phyloP scores from a whole-genome alignment of 2,329 filamentous ascomycete species.

The Hirsutella rhossiliensis region DNA sequence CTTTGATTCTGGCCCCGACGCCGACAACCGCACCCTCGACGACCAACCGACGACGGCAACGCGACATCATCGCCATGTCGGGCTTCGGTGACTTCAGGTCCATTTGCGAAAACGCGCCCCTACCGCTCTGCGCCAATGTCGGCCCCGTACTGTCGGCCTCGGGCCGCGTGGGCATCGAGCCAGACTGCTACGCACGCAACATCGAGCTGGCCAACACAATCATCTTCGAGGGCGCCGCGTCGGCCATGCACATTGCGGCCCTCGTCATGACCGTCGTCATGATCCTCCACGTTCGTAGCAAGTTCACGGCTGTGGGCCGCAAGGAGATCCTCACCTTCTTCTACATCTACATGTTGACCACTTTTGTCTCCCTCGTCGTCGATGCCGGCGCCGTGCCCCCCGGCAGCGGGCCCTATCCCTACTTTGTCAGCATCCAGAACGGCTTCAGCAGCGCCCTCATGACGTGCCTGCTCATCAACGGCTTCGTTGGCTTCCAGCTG shows the following conservation, averaged over 20 bases:
- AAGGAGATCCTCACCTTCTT: conserved; percentile 80
- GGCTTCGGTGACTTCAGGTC: conserved; percentile 83
- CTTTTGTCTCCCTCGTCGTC: conserved; percentile 76
- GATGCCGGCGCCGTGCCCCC: conserved; percentile 89
- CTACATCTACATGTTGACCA: conserved; percentile 89
- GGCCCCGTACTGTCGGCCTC: conserved; percentile 61
- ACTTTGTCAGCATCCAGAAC: conserved; percentile 81
- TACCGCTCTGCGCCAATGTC: conserved; percentile 80
- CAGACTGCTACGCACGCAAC: conserved; percentile 85
- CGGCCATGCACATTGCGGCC: conserved; percentile 84
- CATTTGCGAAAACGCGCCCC: conserved; percentile 73
- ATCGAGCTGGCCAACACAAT: conserved; percentile 97
- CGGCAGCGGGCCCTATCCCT: conserved; percentile 68
- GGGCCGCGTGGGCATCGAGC: conserved; percentile 65
- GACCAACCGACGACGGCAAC: background rate
- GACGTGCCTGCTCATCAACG: conserved; percentile 87
- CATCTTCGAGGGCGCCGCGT: conserved; percentile 88
- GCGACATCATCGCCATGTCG: conserved; percentile 40
- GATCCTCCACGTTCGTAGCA: conserved; percentile 92
- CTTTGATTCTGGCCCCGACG: background rate
- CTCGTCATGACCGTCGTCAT: conserved; percentile 91
- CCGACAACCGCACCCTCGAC: background rate
- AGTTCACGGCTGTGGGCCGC: conserved; percentile 88
- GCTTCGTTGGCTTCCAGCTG: conserved; percentile 94
- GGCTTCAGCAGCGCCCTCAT: conserved; percentile 77